Percentiles rank a stretch among this genome's conserved stretches.
phyloP scores from a whole-genome alignment of 2,329 filamentous ascomycete species.

The Arthrobotrys iridis region DNA sequence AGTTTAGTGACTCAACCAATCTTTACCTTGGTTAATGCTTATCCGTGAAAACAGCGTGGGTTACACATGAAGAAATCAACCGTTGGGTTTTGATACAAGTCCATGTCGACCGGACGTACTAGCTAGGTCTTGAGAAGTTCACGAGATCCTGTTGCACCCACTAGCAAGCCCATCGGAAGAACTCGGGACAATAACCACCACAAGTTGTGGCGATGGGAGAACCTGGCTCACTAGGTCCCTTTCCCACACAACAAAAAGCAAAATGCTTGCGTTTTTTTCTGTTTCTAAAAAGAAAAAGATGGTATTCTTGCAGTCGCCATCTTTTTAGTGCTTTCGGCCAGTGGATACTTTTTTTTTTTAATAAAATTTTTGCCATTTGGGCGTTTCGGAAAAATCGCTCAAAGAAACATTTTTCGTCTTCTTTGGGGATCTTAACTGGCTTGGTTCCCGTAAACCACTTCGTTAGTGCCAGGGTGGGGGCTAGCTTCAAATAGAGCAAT shows the following conservation, averaged over 20 bases:
- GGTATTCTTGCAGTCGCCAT: background rate
- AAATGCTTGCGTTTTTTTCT: conserved; percentile 34
- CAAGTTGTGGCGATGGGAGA: conserved; percentile 23
- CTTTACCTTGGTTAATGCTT: conserved; percentile 23
- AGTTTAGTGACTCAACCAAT: conserved; percentile 23
- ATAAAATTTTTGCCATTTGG: too few species aligned
- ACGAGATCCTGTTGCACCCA: conserved; percentile 3
- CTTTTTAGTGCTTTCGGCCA: background rate
- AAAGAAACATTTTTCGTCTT: conserved; percentile 16
- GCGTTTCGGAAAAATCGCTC: conserved; percentile 53
- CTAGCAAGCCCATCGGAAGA: conserved; percentile 42
- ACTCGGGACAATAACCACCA: conserved; percentile 49
- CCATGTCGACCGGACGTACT: conserved; percentile 1
- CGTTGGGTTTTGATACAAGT: conserved; percentile 15
- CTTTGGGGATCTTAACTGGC: conserved; percentile 4
- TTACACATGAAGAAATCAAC: conserved; percentile 23
- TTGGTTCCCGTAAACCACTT: conserved; percentile 3
- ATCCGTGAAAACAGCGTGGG: background rate
- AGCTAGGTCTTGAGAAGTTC: conserved; percentile 10
- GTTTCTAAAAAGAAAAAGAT: conserved; percentile 16
- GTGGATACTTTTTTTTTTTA: conserved; percentile 13
- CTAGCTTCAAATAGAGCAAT: conserved; percentile 45
- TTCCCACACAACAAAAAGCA: conserved; percentile 27
- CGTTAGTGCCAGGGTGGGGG: conserved; percentile 27
- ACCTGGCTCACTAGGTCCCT: conserved; percentile 10